Evolutionary conservation across 2,329 filamentous ascomycete species (phyloP), one percentile per base, ranked within the genome.

Genomic region (Venturia carpophila): DNA sequence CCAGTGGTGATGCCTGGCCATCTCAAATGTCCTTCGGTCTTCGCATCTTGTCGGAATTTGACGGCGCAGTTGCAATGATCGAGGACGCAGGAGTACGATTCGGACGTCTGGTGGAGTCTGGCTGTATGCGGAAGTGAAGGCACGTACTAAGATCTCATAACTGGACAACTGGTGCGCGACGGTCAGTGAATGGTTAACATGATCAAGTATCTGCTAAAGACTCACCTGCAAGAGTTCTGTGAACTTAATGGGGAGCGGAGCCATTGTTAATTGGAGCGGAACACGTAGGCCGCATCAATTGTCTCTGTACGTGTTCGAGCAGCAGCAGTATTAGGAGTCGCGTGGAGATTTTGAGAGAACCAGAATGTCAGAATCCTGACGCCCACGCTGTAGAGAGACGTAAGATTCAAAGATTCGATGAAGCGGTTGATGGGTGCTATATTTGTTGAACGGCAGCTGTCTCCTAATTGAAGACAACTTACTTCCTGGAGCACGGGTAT

Each of bases 181-280:
- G 63, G 70, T 77, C 70, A 76, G 75, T 70, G 66, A 65, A 60
- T n/a, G 62, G 17, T 41, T 52, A 65, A 62, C 30, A 63, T 21
- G 17, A 45, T 49, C 15, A 6, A 21, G 1, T 21, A 11, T 30
- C 5, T 39, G 15, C 11, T 7, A 60, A 62, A 19, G 45, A 73
- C 76, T 69, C 79, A 88, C 86, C 82, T 92, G 90, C 77, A 93
- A 84, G 74, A 93, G 85, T 87, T 96, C 92, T 77, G 89, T 89
- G 79, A 96, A 95, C 83, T 91, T 92, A 81, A 96, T 96, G 74
- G 90, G 91, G 75, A 95, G 83, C 79, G 87, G 84, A 76, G 86
- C 84, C 86, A 81, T 81, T 75, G 72, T 80, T 74, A 61, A 42
- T 24, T 42, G 60, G 42, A 30, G 60, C 37, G 42, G 39, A 43